Conservation (phyloP, 139 green algal genomes). For the Chlamydomonas sp. region DNA sequence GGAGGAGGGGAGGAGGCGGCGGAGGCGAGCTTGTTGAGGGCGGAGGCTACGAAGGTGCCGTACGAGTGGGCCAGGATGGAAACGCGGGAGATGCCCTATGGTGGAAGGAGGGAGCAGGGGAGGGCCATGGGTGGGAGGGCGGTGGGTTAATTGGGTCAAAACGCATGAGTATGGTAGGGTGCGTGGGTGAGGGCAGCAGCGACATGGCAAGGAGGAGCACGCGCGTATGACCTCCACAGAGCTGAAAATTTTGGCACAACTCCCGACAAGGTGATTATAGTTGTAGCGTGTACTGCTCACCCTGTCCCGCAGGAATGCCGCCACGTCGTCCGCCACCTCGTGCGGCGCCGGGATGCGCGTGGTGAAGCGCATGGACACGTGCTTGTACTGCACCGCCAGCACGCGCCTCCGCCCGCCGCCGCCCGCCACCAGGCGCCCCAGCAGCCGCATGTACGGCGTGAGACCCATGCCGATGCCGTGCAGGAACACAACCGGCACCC, state of each 20-base stretch:
- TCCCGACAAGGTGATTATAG: no score
- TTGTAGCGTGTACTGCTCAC: neutral
- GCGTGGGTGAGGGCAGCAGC: no score
- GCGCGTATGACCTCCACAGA: no score
- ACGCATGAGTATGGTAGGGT: neutral
- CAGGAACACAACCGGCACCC: conserved; percentile 59
- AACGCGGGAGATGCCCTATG: conserved; percentile 19
- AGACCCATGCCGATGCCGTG: conserved; percentile 70
- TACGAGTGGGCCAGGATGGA: conserved; percentile 55
- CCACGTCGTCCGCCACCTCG: conserved; percentile 53
- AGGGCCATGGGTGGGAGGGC: neutral
- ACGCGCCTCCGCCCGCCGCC: conserved; percentile 22
- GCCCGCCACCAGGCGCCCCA: conserved; percentile 25
- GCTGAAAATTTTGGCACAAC: no score
- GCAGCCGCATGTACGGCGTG: conserved; percentile 60
- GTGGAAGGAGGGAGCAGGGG: neutral
- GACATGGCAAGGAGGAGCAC: no score
- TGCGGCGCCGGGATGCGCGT: conserved; percentile 46
- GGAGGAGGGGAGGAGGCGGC: neutral
- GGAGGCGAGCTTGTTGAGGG: conserved; percentile 37
- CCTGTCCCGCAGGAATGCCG: conserved; percentile 12
- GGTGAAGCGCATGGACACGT: conserved; percentile 63
- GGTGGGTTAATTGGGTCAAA: neutral
- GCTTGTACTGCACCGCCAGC: conserved; percentile 64
- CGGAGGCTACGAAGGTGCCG: conserved; percentile 47